Conservation (phyloP, 352 stramenopile genomes). For the Pythium myriotylum region DNA sequence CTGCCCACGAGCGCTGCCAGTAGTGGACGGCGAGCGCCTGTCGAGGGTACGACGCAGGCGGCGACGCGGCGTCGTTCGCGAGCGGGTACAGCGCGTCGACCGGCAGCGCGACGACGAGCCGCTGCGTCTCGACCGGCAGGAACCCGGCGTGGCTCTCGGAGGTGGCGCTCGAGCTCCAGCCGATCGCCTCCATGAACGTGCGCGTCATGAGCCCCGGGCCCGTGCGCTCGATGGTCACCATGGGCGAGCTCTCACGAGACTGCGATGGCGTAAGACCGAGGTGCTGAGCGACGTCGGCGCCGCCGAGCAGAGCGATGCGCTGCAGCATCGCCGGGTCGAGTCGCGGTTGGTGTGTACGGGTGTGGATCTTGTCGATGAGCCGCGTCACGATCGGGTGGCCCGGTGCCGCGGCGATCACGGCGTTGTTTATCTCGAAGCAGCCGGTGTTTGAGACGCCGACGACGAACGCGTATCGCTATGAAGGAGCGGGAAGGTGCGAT, state of each 20-base stretch:
- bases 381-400: constrained; percentile 36
- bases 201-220: constrained; percentile 56
- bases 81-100: constrained; percentile 44
- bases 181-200: constrained; percentile 50
- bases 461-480: constrained; percentile 47
- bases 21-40: constrained; percentile 47
- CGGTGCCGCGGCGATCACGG: constrained; percentile 40
- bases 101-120: constrained; percentile 36
- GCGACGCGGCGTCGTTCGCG: constrained; percentile 28
- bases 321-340: constrained; percentile 27
- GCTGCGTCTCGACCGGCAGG: constrained; percentile 21
- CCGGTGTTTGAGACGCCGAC: constrained; percentile 67
- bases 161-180: constrained; percentile 25
- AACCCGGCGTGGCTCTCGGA: constrained; percentile 26
- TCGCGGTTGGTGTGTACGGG: constrained; percentile 3
- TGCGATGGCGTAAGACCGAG: neutral
- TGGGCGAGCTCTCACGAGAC: constrained; percentile 12
- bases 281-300: constrained; percentile 10
- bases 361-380: constrained; percentile 38
- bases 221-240: constrained; percentile 53
- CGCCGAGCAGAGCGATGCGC: constrained; percentile 23
- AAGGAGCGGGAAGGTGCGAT: neutral
- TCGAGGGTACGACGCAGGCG: neutral
- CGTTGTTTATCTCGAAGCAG: constrained; percentile 79
- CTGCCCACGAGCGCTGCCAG: constrained; percentile 42